Conservation (phyloP, 805 yeast genomes). For the Saturnispora sekii region DNA sequence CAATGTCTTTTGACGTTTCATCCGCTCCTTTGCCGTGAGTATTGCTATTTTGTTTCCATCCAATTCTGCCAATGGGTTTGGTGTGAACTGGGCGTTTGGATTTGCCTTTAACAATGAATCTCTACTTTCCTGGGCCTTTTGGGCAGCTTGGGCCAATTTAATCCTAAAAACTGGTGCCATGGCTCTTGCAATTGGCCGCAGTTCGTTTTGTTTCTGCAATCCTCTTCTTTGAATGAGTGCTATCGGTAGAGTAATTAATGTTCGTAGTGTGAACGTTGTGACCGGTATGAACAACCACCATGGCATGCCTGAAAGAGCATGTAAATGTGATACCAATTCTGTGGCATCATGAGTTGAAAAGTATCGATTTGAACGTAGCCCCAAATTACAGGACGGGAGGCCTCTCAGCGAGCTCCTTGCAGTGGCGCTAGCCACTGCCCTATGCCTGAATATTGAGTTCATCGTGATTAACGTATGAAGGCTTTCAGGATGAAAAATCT, state of each 20-base stretch:
- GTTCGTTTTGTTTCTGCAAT: conserved; percentile 56
- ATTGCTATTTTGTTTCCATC: conserved; percentile 72
- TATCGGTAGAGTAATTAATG: conserved; percentile 64
- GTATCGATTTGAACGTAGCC: not conserved
- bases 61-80: conserved; percentile 32
- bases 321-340: conserved; percentile 35
- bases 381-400: too few species aligned
- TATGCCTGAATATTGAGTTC: too few species aligned
- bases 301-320: conserved; percentile 53
- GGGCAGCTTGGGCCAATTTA: conserved; percentile 42
- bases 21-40: conserved; percentile 65
- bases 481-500: too few species aligned
- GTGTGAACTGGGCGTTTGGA: conserved; percentile 12
- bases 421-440: too few species aligned
- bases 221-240: conserved; percentile 65
- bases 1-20: conserved; percentile 63
- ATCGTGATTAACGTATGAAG: too few species aligned
- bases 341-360: conserved; percentile 18
- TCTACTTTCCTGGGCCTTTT: conserved; percentile 19
- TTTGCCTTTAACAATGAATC: conserved; percentile 17
- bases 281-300: conserved; percentile 80
- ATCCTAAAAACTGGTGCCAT: conserved; percentile 64
- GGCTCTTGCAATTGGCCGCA: conserved; percentile 64
- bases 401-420: too few species aligned
- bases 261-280: conserved; percentile 56